Percentiles rank a stretch among this genome's conserved stretches.
These are phyloP conservation scores for Dactylis glomerata DNA, from an alignment of 176 grass and related monocot genomes.

Conservation along the genomic window DNA sequence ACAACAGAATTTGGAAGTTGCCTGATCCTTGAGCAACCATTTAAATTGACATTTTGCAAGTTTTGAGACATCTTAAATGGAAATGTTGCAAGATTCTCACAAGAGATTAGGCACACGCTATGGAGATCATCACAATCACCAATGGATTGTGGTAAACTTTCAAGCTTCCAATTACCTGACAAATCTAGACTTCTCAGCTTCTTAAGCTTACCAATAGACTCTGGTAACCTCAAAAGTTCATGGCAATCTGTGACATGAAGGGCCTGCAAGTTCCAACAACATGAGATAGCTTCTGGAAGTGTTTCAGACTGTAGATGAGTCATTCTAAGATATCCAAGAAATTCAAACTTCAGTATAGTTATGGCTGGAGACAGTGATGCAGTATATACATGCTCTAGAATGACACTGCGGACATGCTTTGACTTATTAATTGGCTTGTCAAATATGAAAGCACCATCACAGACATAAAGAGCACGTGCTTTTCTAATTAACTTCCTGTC, in stretches of 20 bases:
- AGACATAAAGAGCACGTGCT: conserved; percentile 22
- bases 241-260: background rate
- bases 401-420: background rate
- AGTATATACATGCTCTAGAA: background rate
- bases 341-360: background rate
- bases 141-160: conserved; percentile 22
- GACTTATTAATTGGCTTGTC: conserved; percentile 6
- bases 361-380: background rate
- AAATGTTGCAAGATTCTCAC: background rate
- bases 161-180: background rate
- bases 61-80: background rate
- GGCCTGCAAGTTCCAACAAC: conserved; percentile 14
- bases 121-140: background rate
- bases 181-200: conserved; percentile 15
- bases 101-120: background rate
- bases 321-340: conserved; percentile 18
- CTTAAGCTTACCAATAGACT: conserved; percentile 5
- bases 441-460: background rate
- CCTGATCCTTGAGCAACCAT: background rate
- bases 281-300: conserved; percentile 17
- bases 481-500: background rate
- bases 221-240: background rate
- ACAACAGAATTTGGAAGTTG: background rate
- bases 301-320: background rate
- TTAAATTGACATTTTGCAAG: background rate